Evolutionary conservation across 208 protist species (phyloP), one percentile per base, ranked within the genome.

Genomic region (Leishmania major): DNA sequence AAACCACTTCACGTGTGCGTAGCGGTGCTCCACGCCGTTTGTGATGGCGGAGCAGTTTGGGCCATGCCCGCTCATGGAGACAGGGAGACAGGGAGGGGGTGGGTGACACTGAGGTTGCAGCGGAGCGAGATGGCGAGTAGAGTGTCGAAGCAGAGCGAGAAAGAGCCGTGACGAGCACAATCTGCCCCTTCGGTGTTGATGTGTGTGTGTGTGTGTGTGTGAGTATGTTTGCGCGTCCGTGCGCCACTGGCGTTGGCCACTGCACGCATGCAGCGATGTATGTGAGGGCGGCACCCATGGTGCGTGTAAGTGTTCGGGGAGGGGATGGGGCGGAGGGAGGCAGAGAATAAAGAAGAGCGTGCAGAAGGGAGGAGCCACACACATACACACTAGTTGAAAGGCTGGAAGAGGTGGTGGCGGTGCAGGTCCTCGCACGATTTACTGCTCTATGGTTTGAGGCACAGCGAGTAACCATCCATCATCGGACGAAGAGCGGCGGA

Each of bases 1-100:
- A 51, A 77, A 82, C 87, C 87, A 89, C 37, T 51, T 73, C 5
- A 67, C 81, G 62, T 62, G 40, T 51, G 51, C 22, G 66, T 84
- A 84, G 43, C 66, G 71, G n/a, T 81, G 35, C 45, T 57, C 28
- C 28, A 64, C 64, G 25, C 49, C 64, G 13, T 37, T 25, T 28
- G 1, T 45, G 28, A 71, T 71, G 37, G 19, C 37, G 35, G 66
- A 15, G 66, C 31, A 10, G 62, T 7, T 69, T 22, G 62, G 31
- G 62, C 13, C 28, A 40, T 40, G 31, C 3, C 62, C 62, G 3
- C 43, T 69, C 62, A 40, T 69, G 17, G 62, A 22, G 62, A 7
- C 13, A 5, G 17, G 31, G 31, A 43, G 62, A 47, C 45, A 37
- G 22, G 31, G 66, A 45, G 66, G 31, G 2, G 25, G 62, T 15